Conservation (phyloP, 2,329 filamentous ascomycete genomes). For the Trichoderma sp. region DNA sequence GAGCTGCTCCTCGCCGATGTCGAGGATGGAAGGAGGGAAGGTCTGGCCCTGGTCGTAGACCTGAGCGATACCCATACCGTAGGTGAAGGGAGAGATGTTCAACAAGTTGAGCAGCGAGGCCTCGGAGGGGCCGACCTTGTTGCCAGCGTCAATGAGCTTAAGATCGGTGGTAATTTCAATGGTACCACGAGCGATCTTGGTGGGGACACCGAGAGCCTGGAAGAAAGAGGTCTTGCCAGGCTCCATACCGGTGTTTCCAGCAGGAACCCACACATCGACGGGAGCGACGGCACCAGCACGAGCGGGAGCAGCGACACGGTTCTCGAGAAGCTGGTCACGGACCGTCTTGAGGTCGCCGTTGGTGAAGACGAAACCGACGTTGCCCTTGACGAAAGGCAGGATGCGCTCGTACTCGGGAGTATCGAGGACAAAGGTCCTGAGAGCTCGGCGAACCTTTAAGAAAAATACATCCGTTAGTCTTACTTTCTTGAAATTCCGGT, state of each 20-base stretch:
- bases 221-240: constrained; percentile 99
- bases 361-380: constrained; percentile 99
- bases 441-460: constrained; percentile 81
- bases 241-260: constrained; percentile 99
- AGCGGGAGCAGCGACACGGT: constrained; percentile 96
- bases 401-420: constrained; percentile 98
- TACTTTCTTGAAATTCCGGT: neutral
- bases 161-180: constrained; percentile 99
- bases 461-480: neutral
- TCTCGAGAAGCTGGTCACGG: constrained; percentile 91
- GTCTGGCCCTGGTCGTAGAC: constrained; percentile 98
- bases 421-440: constrained; percentile 91
- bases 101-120: constrained; percentile 99
- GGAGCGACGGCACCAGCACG: constrained; percentile 97
- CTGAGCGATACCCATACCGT: constrained; percentile 94
- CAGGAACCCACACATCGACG: constrained; percentile 89
- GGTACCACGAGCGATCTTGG: constrained; percentile 99
- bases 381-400: constrained; percentile 93
- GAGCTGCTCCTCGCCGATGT: constrained; percentile 94
- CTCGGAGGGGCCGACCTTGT: constrained; percentile 98
- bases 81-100: constrained; percentile 99
- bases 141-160: constrained; percentile 91
- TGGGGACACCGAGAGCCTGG: constrained; percentile 99
- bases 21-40: constrained; percentile 82
- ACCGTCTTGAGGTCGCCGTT: constrained; percentile 89